A percentile compares a stretch with the other conserved stretches of the same genome.
Conservation (phyloP, 2,329 filamentous ascomycete species). For the Dactylellina drechsleri region DNA sequence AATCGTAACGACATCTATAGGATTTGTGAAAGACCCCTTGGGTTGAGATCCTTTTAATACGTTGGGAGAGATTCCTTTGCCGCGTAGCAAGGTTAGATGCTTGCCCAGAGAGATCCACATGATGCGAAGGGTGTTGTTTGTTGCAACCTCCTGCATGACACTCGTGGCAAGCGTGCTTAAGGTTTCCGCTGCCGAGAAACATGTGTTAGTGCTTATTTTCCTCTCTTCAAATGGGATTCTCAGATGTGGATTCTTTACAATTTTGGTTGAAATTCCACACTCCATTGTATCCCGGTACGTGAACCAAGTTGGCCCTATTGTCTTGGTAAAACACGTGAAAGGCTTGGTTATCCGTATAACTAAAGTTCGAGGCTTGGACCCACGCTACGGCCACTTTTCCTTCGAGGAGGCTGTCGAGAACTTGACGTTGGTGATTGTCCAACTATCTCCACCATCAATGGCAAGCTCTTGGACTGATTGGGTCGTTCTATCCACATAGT, state of each 20-base stretch:
- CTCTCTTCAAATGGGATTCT: background rate
- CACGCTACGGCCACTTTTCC: conserved; percentile 40
- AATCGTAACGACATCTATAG: conserved; percentile 20
- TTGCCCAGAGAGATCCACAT: conserved; percentile 33
- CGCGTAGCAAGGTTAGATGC: conserved; percentile 33
- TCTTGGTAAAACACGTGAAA: conserved; percentile 44
- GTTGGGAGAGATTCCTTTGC: conserved; percentile 35
- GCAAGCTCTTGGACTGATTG: conserved; percentile 38
- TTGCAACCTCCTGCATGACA: conserved; percentile 29
- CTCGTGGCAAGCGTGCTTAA: conserved; percentile 22
- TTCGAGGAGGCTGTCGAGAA: conserved; percentile 12
- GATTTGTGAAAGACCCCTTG: conserved; percentile 27
- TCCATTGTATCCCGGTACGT: conserved; percentile 24
- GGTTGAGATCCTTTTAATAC: conserved; percentile 20
- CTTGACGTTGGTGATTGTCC: conserved; percentile 18
- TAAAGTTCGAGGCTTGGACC: conserved; percentile 35
- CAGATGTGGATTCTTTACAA: conserved; percentile 23
- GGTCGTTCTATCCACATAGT: conserved; percentile 37
- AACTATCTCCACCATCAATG: conserved; percentile 16
- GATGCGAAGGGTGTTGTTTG: conserved; percentile 35
- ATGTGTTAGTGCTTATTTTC: background rate
- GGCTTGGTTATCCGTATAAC: conserved; percentile 33
- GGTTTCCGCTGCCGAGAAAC: conserved; percentile 19
- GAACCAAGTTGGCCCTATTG: conserved; percentile 37
- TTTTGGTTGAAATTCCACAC: conserved; percentile 26